Evolutionary conservation across 2,329 filamentous ascomycete species (phyloP).

Genomic region (Fusarium subglutinans): DNA sequence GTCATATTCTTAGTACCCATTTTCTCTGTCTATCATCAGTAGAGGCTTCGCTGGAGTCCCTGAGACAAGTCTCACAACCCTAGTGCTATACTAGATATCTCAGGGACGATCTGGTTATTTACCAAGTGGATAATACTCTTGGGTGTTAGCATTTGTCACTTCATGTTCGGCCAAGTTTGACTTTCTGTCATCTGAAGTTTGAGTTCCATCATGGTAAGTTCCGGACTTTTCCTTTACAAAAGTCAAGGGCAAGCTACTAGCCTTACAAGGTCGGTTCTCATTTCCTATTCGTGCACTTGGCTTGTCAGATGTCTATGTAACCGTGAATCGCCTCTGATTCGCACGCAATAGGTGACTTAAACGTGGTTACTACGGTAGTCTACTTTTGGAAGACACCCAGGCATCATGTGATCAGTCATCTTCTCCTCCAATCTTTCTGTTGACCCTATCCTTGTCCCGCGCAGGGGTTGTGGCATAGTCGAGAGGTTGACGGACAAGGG

Average conservation of each 20-base stretch:
- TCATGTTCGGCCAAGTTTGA: neutral
- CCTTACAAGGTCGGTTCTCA: neutral
- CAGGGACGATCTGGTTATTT: neutral
- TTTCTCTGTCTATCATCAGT: neutral
- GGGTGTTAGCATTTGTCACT: neutral
- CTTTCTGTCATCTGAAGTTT: neutral
- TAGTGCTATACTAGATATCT: neutral
- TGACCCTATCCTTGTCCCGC: constrained; percentile 1
- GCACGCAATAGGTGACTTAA: constrained; percentile 8
- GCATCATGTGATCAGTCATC: constrained; percentile 19
- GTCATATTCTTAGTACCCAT: neutral
- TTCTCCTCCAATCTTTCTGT: neutral
- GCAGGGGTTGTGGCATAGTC: constrained; percentile 4
- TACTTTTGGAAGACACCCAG: neutral
- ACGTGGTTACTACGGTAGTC: constrained; percentile 4
- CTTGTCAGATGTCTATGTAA: constrained; percentile 19
- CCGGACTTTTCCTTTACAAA: neutral
- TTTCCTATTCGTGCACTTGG: constrained; percentile 15
- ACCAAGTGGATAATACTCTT: neutral
- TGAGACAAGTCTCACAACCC: neutral
- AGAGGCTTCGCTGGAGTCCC: neutral
- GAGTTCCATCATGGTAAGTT: neutral
- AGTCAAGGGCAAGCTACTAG: neutral
- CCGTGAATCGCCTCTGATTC: constrained; percentile 18
- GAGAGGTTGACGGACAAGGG: neutral